Conservation (phyloP, 2,329 filamentous ascomycete species). For the Calonectria fujianensis region DNA sequence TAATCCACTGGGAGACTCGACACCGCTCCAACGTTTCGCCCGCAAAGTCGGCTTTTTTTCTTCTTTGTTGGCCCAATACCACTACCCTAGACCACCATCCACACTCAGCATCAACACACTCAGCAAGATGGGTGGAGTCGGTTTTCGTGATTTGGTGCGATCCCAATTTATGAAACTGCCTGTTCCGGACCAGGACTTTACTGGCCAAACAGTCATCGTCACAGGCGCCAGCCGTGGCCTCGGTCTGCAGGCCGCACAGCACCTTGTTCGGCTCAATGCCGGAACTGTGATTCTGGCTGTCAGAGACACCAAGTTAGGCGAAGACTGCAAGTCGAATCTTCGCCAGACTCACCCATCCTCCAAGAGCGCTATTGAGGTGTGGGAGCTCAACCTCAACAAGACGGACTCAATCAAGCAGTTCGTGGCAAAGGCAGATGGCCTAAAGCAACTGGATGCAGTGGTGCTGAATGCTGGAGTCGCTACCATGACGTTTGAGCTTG, state of each 20-base stretch:
- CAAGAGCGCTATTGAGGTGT: constrained; percentile 9
- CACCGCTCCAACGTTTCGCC: constrained; percentile 8
- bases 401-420: constrained; percentile 17
- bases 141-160: background rate
- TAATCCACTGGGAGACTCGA: background rate
- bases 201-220: constrained; percentile 11
- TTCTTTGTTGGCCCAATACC: background rate
- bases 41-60: background rate
- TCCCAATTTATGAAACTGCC: constrained; percentile 15
- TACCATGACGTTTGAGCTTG: constrained; percentile 8
- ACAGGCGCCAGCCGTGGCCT: constrained; percentile 14
- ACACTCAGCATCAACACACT: background rate
- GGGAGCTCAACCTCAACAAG: constrained; percentile 6
- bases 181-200: constrained; percentile 14
- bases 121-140: constrained; percentile 9
- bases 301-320: constrained; percentile 1
- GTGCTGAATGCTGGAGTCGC: constrained; percentile 18
- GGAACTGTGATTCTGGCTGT: constrained; percentile 1
- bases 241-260: background rate
- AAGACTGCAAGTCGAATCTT: background rate
- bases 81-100: background rate
- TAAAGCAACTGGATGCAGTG: background rate
- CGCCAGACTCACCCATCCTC: background rate
- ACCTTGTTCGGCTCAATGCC: constrained; percentile 8
- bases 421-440: background rate